Conservation (phyloP, 129 eudicot genomes). For the Chrysanthemum lavandulifolium region DNA sequence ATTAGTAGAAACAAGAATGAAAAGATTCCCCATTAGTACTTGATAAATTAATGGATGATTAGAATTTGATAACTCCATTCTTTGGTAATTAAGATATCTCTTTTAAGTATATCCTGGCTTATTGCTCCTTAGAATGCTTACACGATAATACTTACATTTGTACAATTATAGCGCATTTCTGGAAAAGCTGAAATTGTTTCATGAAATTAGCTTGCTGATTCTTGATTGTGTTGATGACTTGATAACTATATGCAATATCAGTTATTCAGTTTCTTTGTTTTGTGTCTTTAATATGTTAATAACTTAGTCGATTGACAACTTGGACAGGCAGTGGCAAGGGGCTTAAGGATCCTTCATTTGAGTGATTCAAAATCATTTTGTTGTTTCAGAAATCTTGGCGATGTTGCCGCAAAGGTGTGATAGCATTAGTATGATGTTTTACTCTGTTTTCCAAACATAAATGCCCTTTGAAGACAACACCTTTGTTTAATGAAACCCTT, state of each 20-base stretch:
- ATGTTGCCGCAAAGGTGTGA: constrained; percentile 93
- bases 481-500: not conserved
- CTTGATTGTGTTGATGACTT: not conserved
- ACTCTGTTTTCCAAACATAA: constrained; percentile 2
- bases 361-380: constrained; percentile 94
- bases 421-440: constrained; percentile 12
- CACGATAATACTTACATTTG: too few species aligned
- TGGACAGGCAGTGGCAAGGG: constrained; percentile 94
- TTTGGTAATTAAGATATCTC: not conserved
- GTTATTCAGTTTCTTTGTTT: not conserved
- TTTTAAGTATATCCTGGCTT: too few species aligned
- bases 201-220: not conserved
- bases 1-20: too few species aligned
- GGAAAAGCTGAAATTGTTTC: not conserved
- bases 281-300: not conserved
- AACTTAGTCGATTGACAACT: constrained; percentile 12
- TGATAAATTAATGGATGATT: not conserved
- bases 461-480: not conserved
- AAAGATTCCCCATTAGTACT: too few species aligned
- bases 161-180: too few species aligned
- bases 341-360: constrained; percentile 95
- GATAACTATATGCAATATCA: not conserved
- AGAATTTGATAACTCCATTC: not conserved
- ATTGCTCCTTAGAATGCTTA: too few species aligned
- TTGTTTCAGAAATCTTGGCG: constrained; percentile 85